Percentiles rank a stretch among this genome's conserved stretches.
Evolutionary conservation across 176 grass and related monocot species (phyloP).

Genomic region (Oryza punctata): DNA sequence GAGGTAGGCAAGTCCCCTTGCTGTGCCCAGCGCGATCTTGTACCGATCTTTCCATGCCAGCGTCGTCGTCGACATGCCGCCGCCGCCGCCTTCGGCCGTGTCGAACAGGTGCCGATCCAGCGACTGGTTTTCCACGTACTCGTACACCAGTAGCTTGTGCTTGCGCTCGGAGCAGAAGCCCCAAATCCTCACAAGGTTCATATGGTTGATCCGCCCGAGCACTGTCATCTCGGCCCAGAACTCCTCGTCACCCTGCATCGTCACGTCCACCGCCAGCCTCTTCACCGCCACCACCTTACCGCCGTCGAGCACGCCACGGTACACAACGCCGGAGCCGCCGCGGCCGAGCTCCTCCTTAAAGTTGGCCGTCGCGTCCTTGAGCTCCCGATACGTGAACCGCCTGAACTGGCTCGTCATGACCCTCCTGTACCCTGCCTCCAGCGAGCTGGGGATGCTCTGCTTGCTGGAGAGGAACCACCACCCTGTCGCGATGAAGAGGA

Average conservation of each 20-base stretch:
- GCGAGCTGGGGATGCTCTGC: slow-evolving; percentile 32
- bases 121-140: slow-evolving; percentile 60
- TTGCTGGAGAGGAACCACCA: slow-evolving; percentile 55
- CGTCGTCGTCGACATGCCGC: background rate
- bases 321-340: slow-evolving; percentile 44
- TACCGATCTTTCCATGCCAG: slow-evolving; percentile 53
- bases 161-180: slow-evolving; percentile 56
- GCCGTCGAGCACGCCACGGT: slow-evolving; percentile 47
- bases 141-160: slow-evolving; percentile 57
- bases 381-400: slow-evolving; percentile 53
- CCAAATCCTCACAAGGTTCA: slow-evolving; percentile 59
- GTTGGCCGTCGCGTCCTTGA: slow-evolving; percentile 49
- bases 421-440: slow-evolving; percentile 56
- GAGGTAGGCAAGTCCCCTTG: slow-evolving; percentile 69
- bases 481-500: slow-evolving; percentile 32
- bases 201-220: slow-evolving; percentile 68
- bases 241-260: slow-evolving; percentile 46
- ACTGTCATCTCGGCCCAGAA: slow-evolving; percentile 63
- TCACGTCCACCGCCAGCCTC: slow-evolving; percentile 32
- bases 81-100: background rate
- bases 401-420: slow-evolving; percentile 45
- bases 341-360: slow-evolving; percentile 62
- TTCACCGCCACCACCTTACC: slow-evolving; percentile 60
- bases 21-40: slow-evolving; percentile 59
- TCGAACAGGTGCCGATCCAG: slow-evolving; percentile 63